A percentile compares a stretch with the other conserved stretches of the same genome.
Evolutionary conservation across 495 filamentous ascomycete genomes (phyloP).

Genomic region (Penicillium coprophilum): DNA sequence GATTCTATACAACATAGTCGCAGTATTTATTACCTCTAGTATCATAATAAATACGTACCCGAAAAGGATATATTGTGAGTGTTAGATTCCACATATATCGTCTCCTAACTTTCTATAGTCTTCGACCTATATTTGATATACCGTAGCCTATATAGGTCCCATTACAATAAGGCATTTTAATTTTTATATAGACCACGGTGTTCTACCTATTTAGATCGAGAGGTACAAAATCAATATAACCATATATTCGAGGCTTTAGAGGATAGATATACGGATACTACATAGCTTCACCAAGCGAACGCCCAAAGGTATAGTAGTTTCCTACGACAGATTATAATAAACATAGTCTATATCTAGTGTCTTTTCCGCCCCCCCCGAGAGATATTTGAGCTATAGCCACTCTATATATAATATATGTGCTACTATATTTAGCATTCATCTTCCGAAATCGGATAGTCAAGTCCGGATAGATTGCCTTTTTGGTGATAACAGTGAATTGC

Average conservation of each 20-base stretch:
- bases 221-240: slow-evolving; percentile 16
- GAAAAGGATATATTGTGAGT: slow-evolving; percentile 30
- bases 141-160: slow-evolving; percentile 16
- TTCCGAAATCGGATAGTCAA: slow-evolving; percentile 13
- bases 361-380: slow-evolving; percentile 24
- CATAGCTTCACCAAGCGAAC: slow-evolving; percentile 9
- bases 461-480: slow-evolving; percentile 20
- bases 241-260: slow-evolving; percentile 11
- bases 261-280: slow-evolving; percentile 10
- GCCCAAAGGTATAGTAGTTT: slow-evolving; percentile 5
- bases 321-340: slow-evolving; percentile 7
- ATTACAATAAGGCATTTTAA: slow-evolving; percentile 18
- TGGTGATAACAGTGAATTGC: slow-evolving; percentile 13
- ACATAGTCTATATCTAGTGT: slow-evolving; percentile 27
- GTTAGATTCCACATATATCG: not conserved
- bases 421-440: slow-evolving; percentile 14
- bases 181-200: slow-evolving; percentile 11
- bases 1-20: slow-evolving; percentile 14
- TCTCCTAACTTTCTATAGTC: slow-evolving; percentile 7
- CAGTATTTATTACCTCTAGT: slow-evolving; percentile 27
- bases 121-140: slow-evolving; percentile 6
- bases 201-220: slow-evolving; percentile 12
- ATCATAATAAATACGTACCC: slow-evolving; percentile 33
- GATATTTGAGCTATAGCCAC: slow-evolving; percentile 31
- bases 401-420: slow-evolving; percentile 31